Base-by-base conservation (phyloP, 768 basidiomycete species). In the Hygrophoropsis aurantiaca region DNA sequence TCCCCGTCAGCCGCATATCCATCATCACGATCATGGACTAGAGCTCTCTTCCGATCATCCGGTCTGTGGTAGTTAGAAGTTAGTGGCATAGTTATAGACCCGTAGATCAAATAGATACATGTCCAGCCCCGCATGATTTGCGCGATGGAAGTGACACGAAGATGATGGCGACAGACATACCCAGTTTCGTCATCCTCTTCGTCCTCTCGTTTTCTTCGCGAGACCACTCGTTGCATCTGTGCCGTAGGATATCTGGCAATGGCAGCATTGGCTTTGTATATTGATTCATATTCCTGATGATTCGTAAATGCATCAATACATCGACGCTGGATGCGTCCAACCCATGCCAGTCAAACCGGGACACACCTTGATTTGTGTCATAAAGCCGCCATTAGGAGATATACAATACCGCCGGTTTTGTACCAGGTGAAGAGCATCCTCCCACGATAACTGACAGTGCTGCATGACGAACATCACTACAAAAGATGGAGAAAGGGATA, bases 381-480 rank as follows among this genome's bases (percentile, higher is more conserved):
- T 64, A 67, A 97, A 97, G 3, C 91, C 93, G 11, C 86, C 84
- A 57, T 95, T 93, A 10, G 92, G 94, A 1, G 90, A 90, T 52
- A 94, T 94, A 65, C 93, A 97, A 58, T 95, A 97, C 37, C 93
- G 79, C 39, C 92, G 77, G 54, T 93, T 93, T 65, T 94, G 91
- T 3, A 94, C 91, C 59, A 88, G 68, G 58, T 91, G 90, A 40
- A 94, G 73, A 0, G 90, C 91, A 46, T 94, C 90, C 70, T 93
- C 90, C 86, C 87, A 93, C 32, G 83, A 82, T 23, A 92, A 68
- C 23, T 81, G 80, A 62, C 83, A 83, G 57, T 86, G 80, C 49
- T 89, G 85, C 91, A 94, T 94, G 30, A 90, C 90, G 61, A 89
- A 94, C 88, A 93, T 93, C 44, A 94, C 87, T 19, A 92, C 91